phyloP scores from a whole-genome alignment of 164 flowering plant species.

The Pachysandra terminalis region DNA sequence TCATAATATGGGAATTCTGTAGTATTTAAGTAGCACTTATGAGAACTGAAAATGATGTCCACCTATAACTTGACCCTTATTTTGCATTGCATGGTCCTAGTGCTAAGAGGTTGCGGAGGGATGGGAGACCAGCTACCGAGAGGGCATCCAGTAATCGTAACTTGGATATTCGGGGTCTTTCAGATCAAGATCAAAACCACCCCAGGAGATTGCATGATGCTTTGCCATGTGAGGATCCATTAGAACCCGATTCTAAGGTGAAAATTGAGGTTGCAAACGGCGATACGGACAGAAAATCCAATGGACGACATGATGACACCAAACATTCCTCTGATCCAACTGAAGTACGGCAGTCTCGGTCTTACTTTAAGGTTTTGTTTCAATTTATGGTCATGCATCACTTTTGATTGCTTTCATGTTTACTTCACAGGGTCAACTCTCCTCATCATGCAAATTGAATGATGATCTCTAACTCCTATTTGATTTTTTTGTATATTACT shows the following conservation, averaged over 20 bases:
- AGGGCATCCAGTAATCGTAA: constrained; percentile 34
- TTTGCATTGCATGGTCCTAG: constrained; percentile 26
- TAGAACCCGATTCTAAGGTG: constrained; percentile 33
- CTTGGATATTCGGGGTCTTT: constrained; percentile 23
- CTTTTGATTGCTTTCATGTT: not conserved
- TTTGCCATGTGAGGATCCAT: constrained; percentile 46
- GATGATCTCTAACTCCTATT: no score
- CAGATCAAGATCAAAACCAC: constrained; percentile 45
- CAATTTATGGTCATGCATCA: not conserved
- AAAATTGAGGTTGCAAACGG: constrained; percentile 24
- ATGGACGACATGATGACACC: constrained; percentile 26
- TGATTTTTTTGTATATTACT: not conserved
- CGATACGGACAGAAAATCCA: constrained; percentile 35
- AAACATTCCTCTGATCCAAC: constrained; percentile 36
- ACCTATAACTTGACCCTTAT: not conserved
- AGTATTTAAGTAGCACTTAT: not conserved
- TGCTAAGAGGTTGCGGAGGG: constrained; percentile 81
- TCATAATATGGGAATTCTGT: not conserved
- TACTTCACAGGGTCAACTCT: not conserved
- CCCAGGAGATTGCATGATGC: constrained; percentile 47
- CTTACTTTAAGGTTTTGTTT: constrained; percentile 59
- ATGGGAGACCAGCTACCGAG: constrained; percentile 56
- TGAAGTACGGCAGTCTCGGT: constrained; percentile 48
- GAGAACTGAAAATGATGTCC: not conserved
- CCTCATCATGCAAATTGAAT: no score